Conservation (phyloP, 1,284 basidiomycete genomes). For the Stereum hirsutum region DNA sequence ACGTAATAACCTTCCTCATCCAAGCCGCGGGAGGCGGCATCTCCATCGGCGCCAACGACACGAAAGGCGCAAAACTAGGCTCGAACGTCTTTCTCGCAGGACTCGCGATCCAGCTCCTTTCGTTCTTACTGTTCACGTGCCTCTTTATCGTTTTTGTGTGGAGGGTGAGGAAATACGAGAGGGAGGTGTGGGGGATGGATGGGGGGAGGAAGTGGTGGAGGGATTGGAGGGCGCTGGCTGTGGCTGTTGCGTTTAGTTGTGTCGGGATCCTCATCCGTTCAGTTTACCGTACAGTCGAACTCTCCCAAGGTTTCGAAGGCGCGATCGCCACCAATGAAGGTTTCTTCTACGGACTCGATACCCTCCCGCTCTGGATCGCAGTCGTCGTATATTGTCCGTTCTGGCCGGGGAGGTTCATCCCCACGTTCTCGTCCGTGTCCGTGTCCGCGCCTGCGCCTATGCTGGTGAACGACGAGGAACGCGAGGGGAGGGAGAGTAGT, state of each 20-base stretch:
- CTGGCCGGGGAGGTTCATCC: conserved; percentile 53
- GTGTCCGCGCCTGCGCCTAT: neutral
- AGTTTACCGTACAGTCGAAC: conserved; percentile 57
- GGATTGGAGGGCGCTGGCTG: conserved; percentile 53
- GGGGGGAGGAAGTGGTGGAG: conserved; percentile 33
- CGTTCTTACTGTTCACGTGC: conserved; percentile 51
- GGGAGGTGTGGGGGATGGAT: conserved; percentile 36
- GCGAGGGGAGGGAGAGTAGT: too few relatives aligned
- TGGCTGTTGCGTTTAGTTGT: conserved; percentile 49
- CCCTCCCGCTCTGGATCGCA: conserved; percentile 54
- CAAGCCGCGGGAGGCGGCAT: conserved; percentile 40
- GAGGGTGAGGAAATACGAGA: conserved; percentile 36
- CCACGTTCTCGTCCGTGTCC: neutral
- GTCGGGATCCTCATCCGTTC: conserved; percentile 63
- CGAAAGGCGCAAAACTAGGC: conserved; percentile 19
- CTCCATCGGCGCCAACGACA: conserved; percentile 25
- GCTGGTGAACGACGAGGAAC: neutral
- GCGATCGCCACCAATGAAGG: conserved; percentile 40
- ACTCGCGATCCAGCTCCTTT: conserved; percentile 51
- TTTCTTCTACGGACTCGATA: conserved; percentile 63
- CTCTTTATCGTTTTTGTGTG: conserved; percentile 52
- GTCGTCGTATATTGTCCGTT: conserved; percentile 44
- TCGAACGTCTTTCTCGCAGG: conserved; percentile 50
- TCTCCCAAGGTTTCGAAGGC: conserved; percentile 56
- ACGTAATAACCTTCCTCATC: conserved; percentile 61